Percentiles rank a stretch among this genome's conserved stretches.
Evolutionary conservation across 2,329 filamentous ascomycete species (phyloP).

Genomic region (Didymella glomerata): DNA sequence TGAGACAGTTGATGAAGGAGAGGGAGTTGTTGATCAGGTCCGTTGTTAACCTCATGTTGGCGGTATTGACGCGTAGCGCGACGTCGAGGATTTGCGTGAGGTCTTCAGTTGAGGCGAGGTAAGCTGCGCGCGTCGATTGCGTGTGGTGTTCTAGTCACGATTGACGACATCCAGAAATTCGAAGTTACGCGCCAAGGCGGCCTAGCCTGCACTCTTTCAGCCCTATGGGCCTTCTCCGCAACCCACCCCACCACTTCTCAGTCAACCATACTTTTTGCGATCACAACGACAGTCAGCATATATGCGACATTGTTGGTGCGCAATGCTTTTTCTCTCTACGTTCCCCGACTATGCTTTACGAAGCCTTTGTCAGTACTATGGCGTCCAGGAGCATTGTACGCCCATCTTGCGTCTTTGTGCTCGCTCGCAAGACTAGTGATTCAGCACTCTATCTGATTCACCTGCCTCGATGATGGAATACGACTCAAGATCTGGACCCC

Average conservation of each 20-base stretch:
- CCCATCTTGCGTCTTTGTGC: too few relatives aligned
- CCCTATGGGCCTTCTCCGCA: constrained; percentile 9
- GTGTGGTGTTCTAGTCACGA: constrained; percentile 3
- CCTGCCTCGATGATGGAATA: too few relatives aligned
- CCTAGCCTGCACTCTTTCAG: constrained; percentile 7
- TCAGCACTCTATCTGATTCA: too few relatives aligned
- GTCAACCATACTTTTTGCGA: too few relatives aligned
- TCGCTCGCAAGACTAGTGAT: too few relatives aligned
- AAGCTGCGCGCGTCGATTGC: not conserved
- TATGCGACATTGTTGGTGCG: too few relatives aligned
- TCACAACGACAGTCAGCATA: too few relatives aligned
- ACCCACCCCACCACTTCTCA: not conserved
- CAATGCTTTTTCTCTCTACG: too few relatives aligned
- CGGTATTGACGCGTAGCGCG: constrained; percentile 13
- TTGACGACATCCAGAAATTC: constrained; percentile 12
- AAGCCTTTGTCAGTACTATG: too few relatives aligned
- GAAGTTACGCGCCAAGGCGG: constrained; percentile 14
- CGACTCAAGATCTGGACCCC: too few relatives aligned
- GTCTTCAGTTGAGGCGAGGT: not conserved
- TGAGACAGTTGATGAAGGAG: constrained; percentile 97
- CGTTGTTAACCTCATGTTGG: constrained; percentile 87
- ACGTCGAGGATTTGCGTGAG: not conserved
- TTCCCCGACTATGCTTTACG: too few relatives aligned
- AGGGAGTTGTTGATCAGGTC: constrained; percentile 94
- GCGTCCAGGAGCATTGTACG: too few relatives aligned